Base-by-base conservation (phyloP, 805 yeast genomes). In the Lipomyces starkeyi region DNA sequence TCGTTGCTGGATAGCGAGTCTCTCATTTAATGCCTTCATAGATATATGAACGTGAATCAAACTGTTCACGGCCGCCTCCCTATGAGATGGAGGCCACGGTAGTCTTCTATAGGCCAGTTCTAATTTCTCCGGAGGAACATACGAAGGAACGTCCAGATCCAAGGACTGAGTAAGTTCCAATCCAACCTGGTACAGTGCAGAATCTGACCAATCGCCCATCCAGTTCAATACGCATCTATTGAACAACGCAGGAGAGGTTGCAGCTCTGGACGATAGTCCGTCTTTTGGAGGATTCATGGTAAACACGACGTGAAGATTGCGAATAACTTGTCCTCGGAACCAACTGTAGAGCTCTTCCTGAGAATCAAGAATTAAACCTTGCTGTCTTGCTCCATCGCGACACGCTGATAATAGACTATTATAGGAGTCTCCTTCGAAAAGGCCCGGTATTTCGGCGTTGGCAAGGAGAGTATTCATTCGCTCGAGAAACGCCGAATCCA, bases 381-480 rank as follows among this genome's bases (percentile, higher is more conserved):
- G 86, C 2, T 84, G 76, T 52, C 83, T 83, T 0, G 91, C 83
- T 59, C 84, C 87, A 14, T 86, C 87, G 11, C 82, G 78, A 66
- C 96, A 87, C 1, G 84, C 72, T 1, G 77, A 77, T 80, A 90
- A 80, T 65, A 93, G 78, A 1, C 81, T 67, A 0, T 79, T 79
- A 61, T 81, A 83, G 8, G 91, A 93, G 9, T 91, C 96, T 0
- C 88, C 93, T 65, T 86, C 90, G 76, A 91, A 94, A 14, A 94
- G 79, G 3, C 97, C 97, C 0, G 97, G 97, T 52, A 93, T 84
- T 74, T 94, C 98, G 0, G 97, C 91, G 77, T 94, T 94, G 0
- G 98, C 97, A 52, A 94, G 82, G n/a, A 94, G 80, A 0, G 97
- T 91, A 74, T 94, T 94, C 95, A 94, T 92, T 69, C 97, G 81